phyloP scores from a whole-genome alignment of 2,329 filamentous ascomycete genomes.

The Tolypocladium tundrense region DNA sequence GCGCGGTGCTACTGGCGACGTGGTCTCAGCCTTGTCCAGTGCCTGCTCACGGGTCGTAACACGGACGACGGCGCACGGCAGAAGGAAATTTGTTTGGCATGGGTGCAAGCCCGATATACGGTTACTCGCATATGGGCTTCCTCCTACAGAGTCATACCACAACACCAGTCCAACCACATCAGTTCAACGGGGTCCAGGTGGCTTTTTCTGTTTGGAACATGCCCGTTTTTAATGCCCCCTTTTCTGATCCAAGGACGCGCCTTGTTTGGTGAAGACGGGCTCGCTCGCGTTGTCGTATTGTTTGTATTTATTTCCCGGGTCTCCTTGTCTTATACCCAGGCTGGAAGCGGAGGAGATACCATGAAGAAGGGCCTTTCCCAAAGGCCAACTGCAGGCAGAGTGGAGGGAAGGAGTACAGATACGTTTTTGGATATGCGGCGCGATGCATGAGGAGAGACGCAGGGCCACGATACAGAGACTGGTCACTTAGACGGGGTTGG shows the following conservation, averaged over 20 bases:
- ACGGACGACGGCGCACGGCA: background rate
- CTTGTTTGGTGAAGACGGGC: background rate
- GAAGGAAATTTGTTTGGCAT: background rate
- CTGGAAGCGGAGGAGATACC: slow-evolving; percentile 13
- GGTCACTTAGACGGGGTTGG: background rate
- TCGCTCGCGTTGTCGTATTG: background rate
- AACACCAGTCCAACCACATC: background rate
- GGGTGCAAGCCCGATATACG: background rate
- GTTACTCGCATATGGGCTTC: background rate
- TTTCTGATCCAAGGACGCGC: background rate
- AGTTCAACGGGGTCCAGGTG: background rate
- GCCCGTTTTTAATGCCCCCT: background rate
- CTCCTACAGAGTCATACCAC: background rate
- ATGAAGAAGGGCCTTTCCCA: background rate
- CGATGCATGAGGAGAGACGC: background rate
- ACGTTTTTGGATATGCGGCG: background rate
- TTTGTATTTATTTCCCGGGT: background rate
- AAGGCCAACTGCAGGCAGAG: background rate
- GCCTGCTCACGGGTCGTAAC: background rate
- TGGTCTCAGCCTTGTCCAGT: background rate
- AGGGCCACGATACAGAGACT: background rate
- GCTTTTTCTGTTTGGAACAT: background rate
- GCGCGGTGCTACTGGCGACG: background rate
- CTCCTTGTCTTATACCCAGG: slow-evolving; percentile 6
- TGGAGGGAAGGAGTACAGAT: background rate